phyloP scores from a whole-genome alignment of 2,329 filamentous ascomycete genomes.

The Nigrograna mackinnonii region DNA sequence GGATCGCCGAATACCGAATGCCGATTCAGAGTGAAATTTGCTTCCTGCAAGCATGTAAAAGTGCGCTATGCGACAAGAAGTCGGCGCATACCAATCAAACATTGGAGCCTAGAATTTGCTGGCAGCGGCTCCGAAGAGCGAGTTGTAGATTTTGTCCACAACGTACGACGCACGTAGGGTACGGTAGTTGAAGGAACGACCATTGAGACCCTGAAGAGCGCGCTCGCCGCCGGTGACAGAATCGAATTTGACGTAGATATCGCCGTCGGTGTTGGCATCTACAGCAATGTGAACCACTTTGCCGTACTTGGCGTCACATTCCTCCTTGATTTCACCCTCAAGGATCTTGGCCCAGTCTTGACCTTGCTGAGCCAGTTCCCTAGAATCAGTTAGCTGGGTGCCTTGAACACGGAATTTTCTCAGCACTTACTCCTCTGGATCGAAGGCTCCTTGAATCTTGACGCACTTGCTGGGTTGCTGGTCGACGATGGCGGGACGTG shows the following conservation, averaged over 20 bases:
- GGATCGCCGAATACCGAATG: background rate
- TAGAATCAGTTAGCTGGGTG: slow-evolving; percentile 7
- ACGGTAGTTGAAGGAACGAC: slow-evolving; percentile 89
- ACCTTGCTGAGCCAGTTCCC: slow-evolving; percentile 29
- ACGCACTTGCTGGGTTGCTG: too few species aligned
- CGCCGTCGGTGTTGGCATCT: slow-evolving; percentile 90
- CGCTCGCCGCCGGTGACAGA: slow-evolving; percentile 94
- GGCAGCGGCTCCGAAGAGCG: slow-evolving; percentile 61
- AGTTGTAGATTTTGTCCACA: slow-evolving; percentile 98
- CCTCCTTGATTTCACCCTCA: slow-evolving; percentile 87
- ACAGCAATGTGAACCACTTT: slow-evolving; percentile 96
- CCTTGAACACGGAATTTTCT: background rate
- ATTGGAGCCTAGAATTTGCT: background rate
- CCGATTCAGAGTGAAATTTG: background rate
- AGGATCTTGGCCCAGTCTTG: slow-evolving; percentile 82
- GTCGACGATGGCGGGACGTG: slow-evolving; percentile 57
- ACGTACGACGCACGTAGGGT: slow-evolving; percentile 95
- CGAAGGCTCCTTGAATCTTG: slow-evolving; percentile 93
- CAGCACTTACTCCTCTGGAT: slow-evolving; percentile 83
- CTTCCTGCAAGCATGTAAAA: background rate
- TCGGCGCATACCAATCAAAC: background rate
- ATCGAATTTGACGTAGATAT: slow-evolving; percentile 99
- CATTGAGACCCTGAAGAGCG: slow-evolving; percentile 96
- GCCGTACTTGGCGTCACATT: slow-evolving; percentile 95
- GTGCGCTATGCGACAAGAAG: background rate